A percentile compares a stretch with the other conserved stretches of the same genome.
These are phyloP conservation scores for Tolypocladium tundrense DNA, from an alignment of 2,329 filamentous ascomycete genomes.

Conservation along the genomic window DNA sequence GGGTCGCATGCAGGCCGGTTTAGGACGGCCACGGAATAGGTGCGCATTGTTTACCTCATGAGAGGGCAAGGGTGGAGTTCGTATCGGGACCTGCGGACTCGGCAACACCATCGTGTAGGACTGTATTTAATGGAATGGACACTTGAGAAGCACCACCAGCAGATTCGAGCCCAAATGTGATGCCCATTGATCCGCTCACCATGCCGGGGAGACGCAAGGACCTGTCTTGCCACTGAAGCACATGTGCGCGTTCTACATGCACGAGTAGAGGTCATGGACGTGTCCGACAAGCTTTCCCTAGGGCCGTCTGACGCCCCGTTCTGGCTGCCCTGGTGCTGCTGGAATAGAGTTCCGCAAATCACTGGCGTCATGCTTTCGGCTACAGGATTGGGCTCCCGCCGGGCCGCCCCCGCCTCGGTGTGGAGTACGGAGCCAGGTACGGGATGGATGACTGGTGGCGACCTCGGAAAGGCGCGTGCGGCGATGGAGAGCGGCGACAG, in stretches of 20 bases:
- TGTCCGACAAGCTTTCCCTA: background rate
- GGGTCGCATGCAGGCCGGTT: background rate
- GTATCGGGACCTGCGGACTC: background rate
- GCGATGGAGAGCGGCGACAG: background rate
- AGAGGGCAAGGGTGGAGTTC: background rate
- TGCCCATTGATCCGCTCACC: background rate
- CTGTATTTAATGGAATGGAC: background rate
- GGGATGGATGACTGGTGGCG: no score
- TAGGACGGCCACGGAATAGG: background rate
- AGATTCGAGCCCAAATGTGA: background rate
- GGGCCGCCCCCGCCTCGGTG: background rate
- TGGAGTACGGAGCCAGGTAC: background rate
- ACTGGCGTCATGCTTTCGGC: background rate
- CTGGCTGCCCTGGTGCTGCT: no score
- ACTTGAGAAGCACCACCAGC: background rate
- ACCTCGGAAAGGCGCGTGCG: background rate
- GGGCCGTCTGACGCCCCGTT: background rate
- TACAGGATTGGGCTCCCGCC: no score
- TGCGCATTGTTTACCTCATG: background rate
- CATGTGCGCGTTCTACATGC: background rate
- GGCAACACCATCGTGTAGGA: background rate
- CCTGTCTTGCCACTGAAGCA: background rate
- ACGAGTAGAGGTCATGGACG: background rate
- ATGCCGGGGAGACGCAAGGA: background rate
- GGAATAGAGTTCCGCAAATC: background rate